Evolutionary conservation across 306 rosid genomes (phyloP).

Genomic region (Luffa aegyptiaca): DNA sequence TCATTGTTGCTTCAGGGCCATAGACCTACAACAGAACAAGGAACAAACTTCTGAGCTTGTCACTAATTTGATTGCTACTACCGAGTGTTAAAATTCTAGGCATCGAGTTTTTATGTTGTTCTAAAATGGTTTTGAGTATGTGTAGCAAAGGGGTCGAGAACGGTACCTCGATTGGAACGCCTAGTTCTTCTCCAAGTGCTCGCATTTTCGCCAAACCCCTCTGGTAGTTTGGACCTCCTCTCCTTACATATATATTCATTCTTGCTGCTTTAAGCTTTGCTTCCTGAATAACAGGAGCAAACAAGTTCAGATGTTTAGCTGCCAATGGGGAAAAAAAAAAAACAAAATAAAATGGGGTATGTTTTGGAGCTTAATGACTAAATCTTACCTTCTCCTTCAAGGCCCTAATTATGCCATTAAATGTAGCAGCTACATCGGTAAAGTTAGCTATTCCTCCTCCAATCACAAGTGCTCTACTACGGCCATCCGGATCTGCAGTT

Average conservation of each 20-base stretch:
- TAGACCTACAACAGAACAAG: background rate
- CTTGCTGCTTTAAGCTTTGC: conserved; percentile 72
- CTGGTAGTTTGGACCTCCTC: conserved; percentile 99
- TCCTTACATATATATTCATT: conserved; percentile 81
- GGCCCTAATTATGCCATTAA: conserved; percentile 88
- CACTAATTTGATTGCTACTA: background rate
- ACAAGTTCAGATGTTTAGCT: background rate
- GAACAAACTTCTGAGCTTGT: background rate
- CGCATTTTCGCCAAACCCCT: conserved; percentile 79
- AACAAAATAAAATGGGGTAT: background rate
- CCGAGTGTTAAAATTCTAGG: background rate
- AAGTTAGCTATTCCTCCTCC: conserved; percentile 99
- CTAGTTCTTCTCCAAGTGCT: conserved; percentile 72
- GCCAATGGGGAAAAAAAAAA: background rate
- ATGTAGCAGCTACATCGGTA: conserved; percentile 92
- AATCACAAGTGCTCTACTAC: conserved; percentile 74
- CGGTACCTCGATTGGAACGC: conserved; percentile 83
- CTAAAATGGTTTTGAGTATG: background rate
- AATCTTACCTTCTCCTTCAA: conserved; percentile 78
- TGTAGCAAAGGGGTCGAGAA: background rate
- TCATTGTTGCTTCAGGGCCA: conserved; percentile 17
- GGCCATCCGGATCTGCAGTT: conserved; percentile 85
- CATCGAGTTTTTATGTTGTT: background rate
- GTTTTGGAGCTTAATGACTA: background rate
- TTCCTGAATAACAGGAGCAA: conserved; percentile 35